Evolutionary conservation across 2,329 filamentous ascomycete species (phyloP).

Genomic region (Septoria petroselini): DNA sequence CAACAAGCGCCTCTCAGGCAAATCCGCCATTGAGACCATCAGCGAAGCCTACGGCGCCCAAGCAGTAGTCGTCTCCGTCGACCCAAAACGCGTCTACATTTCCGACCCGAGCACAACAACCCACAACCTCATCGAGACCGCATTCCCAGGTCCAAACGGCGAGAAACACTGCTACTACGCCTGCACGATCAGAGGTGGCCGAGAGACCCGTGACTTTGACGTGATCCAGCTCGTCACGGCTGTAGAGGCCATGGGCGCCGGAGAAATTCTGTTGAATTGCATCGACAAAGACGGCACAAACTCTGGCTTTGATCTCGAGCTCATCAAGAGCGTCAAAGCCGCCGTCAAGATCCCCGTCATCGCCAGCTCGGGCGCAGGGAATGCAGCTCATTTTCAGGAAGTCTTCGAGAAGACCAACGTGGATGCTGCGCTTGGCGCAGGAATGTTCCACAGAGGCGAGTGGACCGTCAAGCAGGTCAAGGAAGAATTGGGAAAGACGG

Average conservation of each 20-base stretch:
- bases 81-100: constrained; percentile 89
- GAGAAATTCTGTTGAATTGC: constrained; percentile 93
- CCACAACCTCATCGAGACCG: constrained; percentile 72
- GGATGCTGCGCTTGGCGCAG: constrained; percentile 89
- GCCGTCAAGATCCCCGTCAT: constrained; percentile 90
- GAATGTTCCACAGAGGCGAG: constrained; percentile 96
- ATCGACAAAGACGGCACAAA: constrained; percentile 97
- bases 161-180: constrained; percentile 93
- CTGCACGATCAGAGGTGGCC: constrained; percentile 92
- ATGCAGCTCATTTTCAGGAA: constrained; percentile 82
- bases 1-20: constrained; percentile 67
- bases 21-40: constrained; percentile 93
- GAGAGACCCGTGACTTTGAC: constrained; percentile 90
- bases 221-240: constrained; percentile 83
- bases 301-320: constrained; percentile 88
- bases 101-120: constrained; percentile 63
- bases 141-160: constrained; percentile 67
- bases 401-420: constrained; percentile 83
- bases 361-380: constrained; percentile 86
- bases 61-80: constrained; percentile 92
- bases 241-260: constrained; percentile 92
- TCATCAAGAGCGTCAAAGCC: constrained; percentile 84
- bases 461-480: constrained; percentile 95
- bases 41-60: constrained; percentile 91
- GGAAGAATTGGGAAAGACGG: constrained; percentile 67